Evolutionary conservation across 2,329 filamentous ascomycete species (phyloP).

Genomic region (Ceratocystis eucalypticola): DNA sequence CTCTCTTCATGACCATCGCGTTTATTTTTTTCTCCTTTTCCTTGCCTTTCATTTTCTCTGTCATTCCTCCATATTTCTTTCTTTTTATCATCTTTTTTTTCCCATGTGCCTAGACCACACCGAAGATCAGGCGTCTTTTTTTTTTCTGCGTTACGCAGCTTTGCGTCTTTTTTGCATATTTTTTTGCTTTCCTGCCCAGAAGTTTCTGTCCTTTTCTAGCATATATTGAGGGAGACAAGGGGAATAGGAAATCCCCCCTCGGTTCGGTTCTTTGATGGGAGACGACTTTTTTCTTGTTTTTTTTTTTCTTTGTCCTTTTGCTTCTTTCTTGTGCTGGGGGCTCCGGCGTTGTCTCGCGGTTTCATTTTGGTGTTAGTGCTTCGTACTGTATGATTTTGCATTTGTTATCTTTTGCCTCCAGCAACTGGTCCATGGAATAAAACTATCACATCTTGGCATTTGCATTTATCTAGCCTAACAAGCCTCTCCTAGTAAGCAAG

Average conservation of each 20-base stretch:
- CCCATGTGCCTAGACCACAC: neutral
- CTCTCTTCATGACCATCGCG: neutral
- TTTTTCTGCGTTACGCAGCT: neutral
- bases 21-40: neutral
- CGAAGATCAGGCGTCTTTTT: neutral
- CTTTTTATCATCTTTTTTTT: constrained; percentile 2
- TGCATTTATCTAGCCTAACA: neutral
- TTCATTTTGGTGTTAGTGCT: constrained; percentile 8
- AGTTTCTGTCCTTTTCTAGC: constrained; percentile 4
- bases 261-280: neutral
- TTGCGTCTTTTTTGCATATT: neutral
- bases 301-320: neutral
- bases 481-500: neutral
- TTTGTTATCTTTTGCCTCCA: neutral
- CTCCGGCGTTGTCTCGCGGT: neutral
- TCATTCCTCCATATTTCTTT: neutral
- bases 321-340: neutral
- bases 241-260: neutral
- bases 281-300: neutral
- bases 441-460: neutral
- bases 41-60: neutral
- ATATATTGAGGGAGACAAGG: neutral
- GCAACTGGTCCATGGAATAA: neutral
- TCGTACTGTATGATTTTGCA: neutral
- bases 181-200: neutral